phyloP scores from a whole-genome alignment of 495 filamentous ascomycete genomes.

The Neurospora discreta region DNA sequence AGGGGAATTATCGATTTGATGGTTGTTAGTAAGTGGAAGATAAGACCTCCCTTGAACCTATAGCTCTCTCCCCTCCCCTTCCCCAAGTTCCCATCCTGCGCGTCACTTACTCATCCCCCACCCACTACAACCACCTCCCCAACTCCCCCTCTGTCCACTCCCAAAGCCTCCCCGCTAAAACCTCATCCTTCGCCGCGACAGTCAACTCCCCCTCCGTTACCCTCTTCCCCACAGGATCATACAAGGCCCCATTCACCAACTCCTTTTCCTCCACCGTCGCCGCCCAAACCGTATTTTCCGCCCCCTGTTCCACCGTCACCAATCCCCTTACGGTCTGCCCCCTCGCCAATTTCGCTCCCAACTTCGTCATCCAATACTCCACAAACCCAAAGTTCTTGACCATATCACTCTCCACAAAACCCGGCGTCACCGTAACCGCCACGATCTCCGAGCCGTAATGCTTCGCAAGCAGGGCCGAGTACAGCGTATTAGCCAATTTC shows the following conservation, averaged over 20 bases:
- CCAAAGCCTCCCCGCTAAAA: neutral
- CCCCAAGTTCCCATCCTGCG: no score
- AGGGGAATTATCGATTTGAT: no score
- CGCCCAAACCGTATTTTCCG: neutral
- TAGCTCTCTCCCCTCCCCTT: no score
- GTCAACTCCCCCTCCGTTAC: neutral
- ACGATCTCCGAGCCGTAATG: neutral
- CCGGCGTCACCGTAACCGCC: neutral
- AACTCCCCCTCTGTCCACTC: neutral
- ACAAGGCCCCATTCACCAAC: neutral
- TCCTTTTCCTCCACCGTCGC: neutral
- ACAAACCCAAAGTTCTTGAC: neutral
- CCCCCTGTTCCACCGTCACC: neutral
- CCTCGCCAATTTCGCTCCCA: neutral
- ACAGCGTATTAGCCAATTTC: neutral
- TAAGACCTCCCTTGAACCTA: no score
- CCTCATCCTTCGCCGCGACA: neutral
- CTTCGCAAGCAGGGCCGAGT: neutral
- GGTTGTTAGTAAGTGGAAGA: no score
- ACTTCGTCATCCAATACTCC: neutral
- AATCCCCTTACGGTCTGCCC: neutral
- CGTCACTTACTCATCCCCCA: no score
- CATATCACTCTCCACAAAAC: neutral
- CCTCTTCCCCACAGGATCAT: neutral
- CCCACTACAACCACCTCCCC: neutral